Percentiles rank a stretch among this genome's conserved stretches.
Conservation (phyloP, 305 asterid species). For the Nicotiana rustica region DNA sequence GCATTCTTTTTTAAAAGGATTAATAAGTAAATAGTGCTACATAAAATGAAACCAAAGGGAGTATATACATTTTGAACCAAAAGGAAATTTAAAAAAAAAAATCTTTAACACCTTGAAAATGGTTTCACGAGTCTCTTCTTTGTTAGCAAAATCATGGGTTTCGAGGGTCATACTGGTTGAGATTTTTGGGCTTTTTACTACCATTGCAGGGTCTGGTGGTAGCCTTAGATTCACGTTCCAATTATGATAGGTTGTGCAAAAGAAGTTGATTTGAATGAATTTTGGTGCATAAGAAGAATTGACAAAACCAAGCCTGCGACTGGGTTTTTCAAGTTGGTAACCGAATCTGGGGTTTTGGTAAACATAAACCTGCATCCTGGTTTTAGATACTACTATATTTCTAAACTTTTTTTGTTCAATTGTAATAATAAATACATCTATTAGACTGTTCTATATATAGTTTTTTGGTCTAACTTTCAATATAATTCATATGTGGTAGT, state of each 20-base stretch:
- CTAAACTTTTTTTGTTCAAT: not conserved
- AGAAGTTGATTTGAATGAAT: not conserved
- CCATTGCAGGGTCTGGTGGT: not conserved
- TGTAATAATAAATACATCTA: not conserved
- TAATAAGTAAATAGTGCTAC: not conserved
- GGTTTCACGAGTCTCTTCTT: not conserved
- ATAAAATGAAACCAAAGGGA: not conserved
- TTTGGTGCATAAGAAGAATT: not conserved
- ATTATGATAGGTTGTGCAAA: not conserved
- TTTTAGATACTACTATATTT: not conserved
- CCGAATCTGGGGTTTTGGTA: not conserved
- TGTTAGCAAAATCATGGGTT: not conserved
- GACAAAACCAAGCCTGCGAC: not conserved
- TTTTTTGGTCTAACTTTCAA: not conserved
- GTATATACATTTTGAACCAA: not conserved
- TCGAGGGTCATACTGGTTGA: not conserved
- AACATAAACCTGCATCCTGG: not conserved
- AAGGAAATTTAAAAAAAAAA: not conserved
- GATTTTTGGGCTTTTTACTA: not conserved
- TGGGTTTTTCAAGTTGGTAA: slow-evolving; percentile 3
- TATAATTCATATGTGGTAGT: not conserved
- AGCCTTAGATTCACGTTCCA: not conserved
- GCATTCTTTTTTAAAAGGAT: not conserved
- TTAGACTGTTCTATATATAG: not conserved
- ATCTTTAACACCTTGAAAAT: not conserved